Conservation (phyloP, 495 filamentous ascomycete species). For the Cairneyella variabilis region DNA sequence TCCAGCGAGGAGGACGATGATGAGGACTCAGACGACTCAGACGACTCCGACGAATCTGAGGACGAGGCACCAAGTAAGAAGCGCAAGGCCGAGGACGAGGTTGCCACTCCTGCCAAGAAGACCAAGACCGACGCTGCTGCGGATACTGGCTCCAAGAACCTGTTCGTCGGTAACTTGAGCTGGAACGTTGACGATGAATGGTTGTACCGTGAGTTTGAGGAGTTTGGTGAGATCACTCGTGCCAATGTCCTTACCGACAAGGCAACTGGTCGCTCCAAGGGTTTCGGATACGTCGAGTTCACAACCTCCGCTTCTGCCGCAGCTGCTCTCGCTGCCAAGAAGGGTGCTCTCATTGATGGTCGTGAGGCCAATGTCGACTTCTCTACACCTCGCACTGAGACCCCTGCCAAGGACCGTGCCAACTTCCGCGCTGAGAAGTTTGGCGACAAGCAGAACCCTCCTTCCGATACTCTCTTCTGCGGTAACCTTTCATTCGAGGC, state of each 20-base stretch:
- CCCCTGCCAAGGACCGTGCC: constrained; percentile 51
- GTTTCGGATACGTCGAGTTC: constrained; percentile 97
- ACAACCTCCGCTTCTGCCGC: constrained; percentile 61
- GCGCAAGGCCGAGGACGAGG: constrained; percentile 77
- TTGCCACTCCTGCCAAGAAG: constrained; percentile 69
- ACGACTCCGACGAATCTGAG: constrained; percentile 43
- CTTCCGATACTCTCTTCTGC: constrained; percentile 85
- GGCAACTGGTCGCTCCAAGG: constrained; percentile 78
- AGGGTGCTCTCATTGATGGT: constrained; percentile 75
- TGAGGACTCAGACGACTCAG: constrained; percentile 40
- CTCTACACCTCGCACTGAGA: constrained; percentile 61
- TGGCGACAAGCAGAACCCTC: constrained; percentile 72
- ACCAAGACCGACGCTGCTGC: constrained; percentile 63
- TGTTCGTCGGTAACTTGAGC: constrained; percentile 91
- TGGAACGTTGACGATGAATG: constrained; percentile 94
- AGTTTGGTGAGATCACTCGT: constrained; percentile 71
- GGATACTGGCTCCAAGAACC: constrained; percentile 61
- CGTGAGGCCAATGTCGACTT: constrained; percentile 89
- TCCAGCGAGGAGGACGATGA: constrained; percentile 16
- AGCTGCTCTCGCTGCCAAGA: constrained; percentile 77
- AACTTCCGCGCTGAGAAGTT: constrained; percentile 68
- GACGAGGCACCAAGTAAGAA: constrained; percentile 67
- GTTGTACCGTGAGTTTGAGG: constrained; percentile 81
- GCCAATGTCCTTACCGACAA: constrained; percentile 82
- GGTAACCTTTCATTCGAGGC: constrained; percentile 89